Percentiles rank a stretch among this genome's conserved stretches.
phyloP scores from a whole-genome alignment of 2,329 filamentous ascomycete genomes.

The Aspergillus pseudotamarii region DNA sequence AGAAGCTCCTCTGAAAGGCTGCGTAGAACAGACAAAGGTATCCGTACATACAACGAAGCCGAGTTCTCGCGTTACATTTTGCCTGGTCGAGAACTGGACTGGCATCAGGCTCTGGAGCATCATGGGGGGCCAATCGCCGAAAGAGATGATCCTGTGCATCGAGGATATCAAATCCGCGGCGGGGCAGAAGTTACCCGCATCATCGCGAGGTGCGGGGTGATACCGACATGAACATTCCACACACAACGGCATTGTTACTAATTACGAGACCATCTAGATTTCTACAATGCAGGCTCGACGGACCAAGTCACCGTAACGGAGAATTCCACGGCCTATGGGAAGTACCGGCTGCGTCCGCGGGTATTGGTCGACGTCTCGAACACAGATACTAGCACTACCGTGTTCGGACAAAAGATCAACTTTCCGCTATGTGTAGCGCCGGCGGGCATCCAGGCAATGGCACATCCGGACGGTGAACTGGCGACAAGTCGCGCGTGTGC shows the following conservation, averaged over 20 bases:
- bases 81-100: not conserved
- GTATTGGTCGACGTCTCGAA: slow-evolving; percentile 48
- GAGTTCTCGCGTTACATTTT: too few relatives aligned
- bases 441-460: slow-evolving; percentile 56
- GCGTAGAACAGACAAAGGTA: not conserved
- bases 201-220: slow-evolving; percentile 6
- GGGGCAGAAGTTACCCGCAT: slow-evolving; percentile 4
- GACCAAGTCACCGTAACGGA: slow-evolving; percentile 46
- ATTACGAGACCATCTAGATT: slow-evolving; percentile 40
- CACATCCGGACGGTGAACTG: slow-evolving; percentile 56
- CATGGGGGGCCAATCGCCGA: not conserved
- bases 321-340: slow-evolving; percentile 55
- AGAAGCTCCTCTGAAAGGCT: not conserved
- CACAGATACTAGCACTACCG: slow-evolving; percentile 44
- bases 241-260: not conserved
- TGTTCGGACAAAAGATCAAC: slow-evolving; percentile 47
- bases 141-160: slow-evolving; percentile 15
- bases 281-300: slow-evolving; percentile 59
- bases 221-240: too few relatives aligned
- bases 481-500: slow-evolving; percentile 54
- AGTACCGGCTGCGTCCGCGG: slow-evolving; percentile 52
- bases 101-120: not conserved
- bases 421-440: slow-evolving; percentile 59
- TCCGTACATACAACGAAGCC: not conserved
- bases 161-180: slow-evolving; percentile 13